Base-by-base conservation (phyloP, 2,329 filamentous ascomycete species). In the Neoascochyta sp. region DNA sequence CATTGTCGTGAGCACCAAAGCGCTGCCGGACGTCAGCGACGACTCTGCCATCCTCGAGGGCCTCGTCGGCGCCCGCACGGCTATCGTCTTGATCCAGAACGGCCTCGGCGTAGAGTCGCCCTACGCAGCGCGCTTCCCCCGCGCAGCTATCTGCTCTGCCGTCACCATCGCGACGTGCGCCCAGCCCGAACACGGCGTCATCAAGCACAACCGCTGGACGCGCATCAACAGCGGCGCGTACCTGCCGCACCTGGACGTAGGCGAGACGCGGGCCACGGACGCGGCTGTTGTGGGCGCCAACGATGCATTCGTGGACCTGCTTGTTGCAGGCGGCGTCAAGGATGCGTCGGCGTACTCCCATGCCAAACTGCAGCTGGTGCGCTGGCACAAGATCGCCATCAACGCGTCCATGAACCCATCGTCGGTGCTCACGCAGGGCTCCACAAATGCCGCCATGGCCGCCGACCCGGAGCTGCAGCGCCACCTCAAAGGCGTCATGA, bases 381-480 rank as follows among this genome's bases (percentile, higher is more conserved):
- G 82, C 14, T 86, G 82, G 82, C 81, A 86, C 60, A 86, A 86
- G 60, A 75, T 86, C 40, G 81, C 79, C 48, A 85, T 86, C 67
- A 86, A 86, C 58, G 79, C 81, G 0, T 76, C 79, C 29, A 83
- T 86, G 73, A 86, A 86, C 62, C 81, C 82, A 0, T 80, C 77
- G 1, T 78, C 81, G 2, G 80, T 86, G 6, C 69, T 86, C 0
- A 76, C 74, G 1, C 78, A 79, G 9, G 79, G 80, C 1, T 66
- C 71, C 2, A 73, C 76, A 30, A 86, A 86, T 52, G 73, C 77
- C 24, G 73, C 75, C 39, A 84, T 86, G 77, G 69, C 77, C 4
- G 62, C 64, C 9, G 81, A 86, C 45, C 58, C 74, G 0, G 80
- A 85, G 51, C 63, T 86, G 21, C 69, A 74, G 24, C 57, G 61